A percentile compares a stretch with the other conserved stretches of the same genome.
phyloP scores from a whole-genome alignment of 139 green algal species.

The Raphidocelis subcapitata region DNA sequence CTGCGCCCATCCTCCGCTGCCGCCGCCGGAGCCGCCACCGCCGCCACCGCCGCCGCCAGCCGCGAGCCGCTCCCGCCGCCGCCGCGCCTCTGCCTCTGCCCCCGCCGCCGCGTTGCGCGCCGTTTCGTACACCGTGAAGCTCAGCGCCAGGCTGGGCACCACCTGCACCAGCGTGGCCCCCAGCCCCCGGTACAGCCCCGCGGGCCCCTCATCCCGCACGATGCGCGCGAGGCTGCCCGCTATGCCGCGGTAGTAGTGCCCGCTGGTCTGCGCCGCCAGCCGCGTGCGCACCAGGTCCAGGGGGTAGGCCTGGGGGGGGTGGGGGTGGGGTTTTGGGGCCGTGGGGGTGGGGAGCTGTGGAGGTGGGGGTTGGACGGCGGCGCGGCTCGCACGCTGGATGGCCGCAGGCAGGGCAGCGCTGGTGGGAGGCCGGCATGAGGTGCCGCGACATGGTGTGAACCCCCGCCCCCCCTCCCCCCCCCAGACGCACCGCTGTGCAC shows the following conservation, averaged over 20 bases:
- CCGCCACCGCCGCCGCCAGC: neutral
- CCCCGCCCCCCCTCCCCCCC: neutral
- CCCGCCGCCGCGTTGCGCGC: too few species aligned
- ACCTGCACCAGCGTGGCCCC: conserved; percentile 88
- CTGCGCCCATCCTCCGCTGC: neutral
- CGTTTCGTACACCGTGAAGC: conserved; percentile 88
- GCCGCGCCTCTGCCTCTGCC: neutral
- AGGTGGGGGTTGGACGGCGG: neutral
- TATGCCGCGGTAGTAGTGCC: conserved; percentile 75
- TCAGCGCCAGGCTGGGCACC: conserved; percentile 86
- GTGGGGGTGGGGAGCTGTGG: neutral
- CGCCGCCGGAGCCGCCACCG: neutral
- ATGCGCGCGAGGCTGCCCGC: conserved; percentile 66
- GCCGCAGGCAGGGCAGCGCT: too few species aligned
- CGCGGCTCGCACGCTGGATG: too few species aligned
- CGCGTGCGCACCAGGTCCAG: conserved; percentile 94
- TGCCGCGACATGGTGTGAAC: too few species aligned
- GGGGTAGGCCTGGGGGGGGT: conserved; percentile 71
- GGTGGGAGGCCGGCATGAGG: too few species aligned
- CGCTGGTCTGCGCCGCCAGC: conserved; percentile 65
- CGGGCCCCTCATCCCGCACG: conserved; percentile 72
- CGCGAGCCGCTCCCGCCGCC: neutral
- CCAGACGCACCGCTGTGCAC: conserved; percentile 71
- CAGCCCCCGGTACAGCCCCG: conserved; percentile 91
- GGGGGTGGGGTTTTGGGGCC: neutral